phyloP scores from a whole-genome alignment of 176 grass and related monocot genomes.

The Oryza rufipogon region DNA sequence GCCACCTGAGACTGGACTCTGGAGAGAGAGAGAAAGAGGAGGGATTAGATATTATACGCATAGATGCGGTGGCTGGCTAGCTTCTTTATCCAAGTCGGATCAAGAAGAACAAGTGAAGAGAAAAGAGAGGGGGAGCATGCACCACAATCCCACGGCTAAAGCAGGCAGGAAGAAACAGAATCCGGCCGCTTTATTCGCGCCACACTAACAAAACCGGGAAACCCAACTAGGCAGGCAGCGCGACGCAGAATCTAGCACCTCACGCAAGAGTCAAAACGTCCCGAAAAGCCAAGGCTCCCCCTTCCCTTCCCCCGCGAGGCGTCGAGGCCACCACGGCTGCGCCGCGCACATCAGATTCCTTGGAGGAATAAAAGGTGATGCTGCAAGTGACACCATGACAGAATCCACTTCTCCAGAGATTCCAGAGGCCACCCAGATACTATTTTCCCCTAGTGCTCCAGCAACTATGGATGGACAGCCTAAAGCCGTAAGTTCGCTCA shows the following conservation, averaged over 20 bases:
- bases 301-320: neutral
- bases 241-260: conserved; percentile 38
- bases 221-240: conserved; percentile 36
- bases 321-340: neutral
- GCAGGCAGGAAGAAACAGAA: conserved; percentile 22
- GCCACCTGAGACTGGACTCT: conserved; percentile 22
- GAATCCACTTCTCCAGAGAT: conserved; percentile 58
- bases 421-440: conserved; percentile 54
- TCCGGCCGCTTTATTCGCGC: conserved; percentile 46
- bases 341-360: conserved; percentile 35
- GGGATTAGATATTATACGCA: conserved; percentile 23
- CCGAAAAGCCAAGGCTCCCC: conserved; percentile 26
- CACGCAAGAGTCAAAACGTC: conserved; percentile 42
- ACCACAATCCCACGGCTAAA: conserved; percentile 23
- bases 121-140: neutral
- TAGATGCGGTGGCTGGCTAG: neutral
- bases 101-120: neutral
- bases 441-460: conserved; percentile 46
- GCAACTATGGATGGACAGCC: conserved; percentile 57
- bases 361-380: neutral
- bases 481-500: conserved; percentile 22
- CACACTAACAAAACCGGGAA: neutral
- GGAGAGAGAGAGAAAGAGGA: neutral
- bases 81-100: conserved; percentile 56
- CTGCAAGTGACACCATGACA: conserved; percentile 33